Percentiles rank a stretch among this genome's conserved stretches.
These are phyloP conservation scores for Litsea cubeba DNA, from an alignment of 164 flowering plant species.

Conservation along the genomic window DNA sequence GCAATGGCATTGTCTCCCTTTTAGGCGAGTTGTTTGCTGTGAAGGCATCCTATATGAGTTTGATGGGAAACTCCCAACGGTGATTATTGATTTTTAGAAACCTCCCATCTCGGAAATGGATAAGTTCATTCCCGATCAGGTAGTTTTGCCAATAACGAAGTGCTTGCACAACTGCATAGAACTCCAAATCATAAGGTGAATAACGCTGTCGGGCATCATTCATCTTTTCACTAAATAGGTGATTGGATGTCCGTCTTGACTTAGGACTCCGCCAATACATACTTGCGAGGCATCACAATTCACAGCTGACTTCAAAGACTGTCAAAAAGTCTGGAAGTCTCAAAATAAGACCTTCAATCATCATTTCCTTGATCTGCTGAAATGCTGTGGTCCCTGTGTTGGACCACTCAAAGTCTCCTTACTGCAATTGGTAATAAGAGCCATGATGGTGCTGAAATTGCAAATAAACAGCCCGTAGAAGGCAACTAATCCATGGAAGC, in stretches of 20 bases:
- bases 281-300: not conserved
- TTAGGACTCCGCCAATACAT: not conserved
- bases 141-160: not conserved
- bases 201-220: not conserved
- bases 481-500: constrained; percentile 9
- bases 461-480: constrained; percentile 3
- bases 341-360: not conserved
- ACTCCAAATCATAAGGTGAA: not conserved
- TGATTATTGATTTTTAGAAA: no score
- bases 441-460: constrained; percentile 6
- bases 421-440: not conserved
- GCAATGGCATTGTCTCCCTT: no score
- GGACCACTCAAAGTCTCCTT: not conserved
- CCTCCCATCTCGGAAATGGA: no score
- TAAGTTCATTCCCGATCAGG: no score
- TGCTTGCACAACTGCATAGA: not conserved
- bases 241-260: not conserved
- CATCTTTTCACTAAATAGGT: not conserved
- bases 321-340: not conserved
- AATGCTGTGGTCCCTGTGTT: not conserved
- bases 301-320: not conserved
- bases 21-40: no score
- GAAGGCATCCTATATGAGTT: no score
- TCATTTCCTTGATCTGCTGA: not conserved
- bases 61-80: no score